Percentiles rank a stretch among this genome's conserved stretches.
phyloP scores from a whole-genome alignment of 148 eudicot species.

The Rhododendron ferrugineum region DNA sequence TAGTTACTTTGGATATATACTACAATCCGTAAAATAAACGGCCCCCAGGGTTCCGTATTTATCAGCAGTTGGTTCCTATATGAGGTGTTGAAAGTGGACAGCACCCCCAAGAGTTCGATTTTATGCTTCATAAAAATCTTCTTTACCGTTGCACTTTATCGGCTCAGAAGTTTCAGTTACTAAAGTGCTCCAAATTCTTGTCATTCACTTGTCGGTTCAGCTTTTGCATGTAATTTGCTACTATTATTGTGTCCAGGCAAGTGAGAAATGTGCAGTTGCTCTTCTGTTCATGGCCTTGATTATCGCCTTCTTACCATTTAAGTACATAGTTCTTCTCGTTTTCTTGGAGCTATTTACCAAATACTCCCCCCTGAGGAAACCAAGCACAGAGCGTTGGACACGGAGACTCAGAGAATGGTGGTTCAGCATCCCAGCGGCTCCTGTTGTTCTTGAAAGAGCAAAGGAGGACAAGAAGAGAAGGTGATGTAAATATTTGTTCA shows the following conservation, averaged over 20 bases:
- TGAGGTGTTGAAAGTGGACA: not conserved
- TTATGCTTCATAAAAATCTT: not conserved
- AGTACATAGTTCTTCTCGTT: constrained; percentile 42
- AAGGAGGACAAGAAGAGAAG: constrained; percentile 70
- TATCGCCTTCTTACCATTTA: constrained; percentile 52
- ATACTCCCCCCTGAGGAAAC: constrained; percentile 74
- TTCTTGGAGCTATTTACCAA: constrained; percentile 62
- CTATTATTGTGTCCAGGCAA: constrained; percentile 47
- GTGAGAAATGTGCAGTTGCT: constrained; percentile 50
- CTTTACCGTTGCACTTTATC: not conserved
- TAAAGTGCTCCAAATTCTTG: too few relatives aligned
- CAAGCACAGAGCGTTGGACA: constrained; percentile 60
- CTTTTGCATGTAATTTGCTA: not conserved
- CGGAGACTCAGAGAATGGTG: constrained; percentile 90
- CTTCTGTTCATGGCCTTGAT: constrained; percentile 44
- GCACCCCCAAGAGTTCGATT: not conserved
- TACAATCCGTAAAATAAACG: not conserved
- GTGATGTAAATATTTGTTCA: constrained; percentile 15
- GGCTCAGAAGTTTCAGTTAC: not conserved
- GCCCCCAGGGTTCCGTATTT: not conserved
- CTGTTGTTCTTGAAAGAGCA: constrained; percentile 59
- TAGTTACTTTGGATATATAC: too few relatives aligned
- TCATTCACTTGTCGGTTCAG: not conserved
- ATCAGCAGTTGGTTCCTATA: not conserved
- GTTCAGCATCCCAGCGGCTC: constrained; percentile 97